Percentiles rank a stretch among this genome's conserved stretches.
phyloP scores from a whole-genome alignment of 768 basidiomycete genomes.

The Butyriboletus loyo region DNA sequence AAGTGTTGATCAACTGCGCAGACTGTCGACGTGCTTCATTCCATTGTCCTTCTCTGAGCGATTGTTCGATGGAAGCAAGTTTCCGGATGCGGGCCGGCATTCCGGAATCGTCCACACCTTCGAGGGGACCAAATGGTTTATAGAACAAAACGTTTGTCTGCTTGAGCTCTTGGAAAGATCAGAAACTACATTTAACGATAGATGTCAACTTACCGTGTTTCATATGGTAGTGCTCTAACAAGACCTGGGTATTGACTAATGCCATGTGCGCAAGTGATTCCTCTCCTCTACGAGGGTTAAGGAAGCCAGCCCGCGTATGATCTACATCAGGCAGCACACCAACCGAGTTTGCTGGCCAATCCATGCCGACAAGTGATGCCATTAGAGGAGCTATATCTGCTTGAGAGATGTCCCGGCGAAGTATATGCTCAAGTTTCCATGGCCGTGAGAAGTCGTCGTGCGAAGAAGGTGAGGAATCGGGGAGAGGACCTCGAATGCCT shows the following conservation, averaged over 20 bases:
- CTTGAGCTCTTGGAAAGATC: conserved; percentile 52
- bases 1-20: conserved; percentile 47
- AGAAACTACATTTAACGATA: not conserved
- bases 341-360: conserved; percentile 81
- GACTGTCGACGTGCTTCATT: conserved; percentile 48
- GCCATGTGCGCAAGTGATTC: conserved; percentile 50
- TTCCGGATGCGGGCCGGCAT: conserved; percentile 34
- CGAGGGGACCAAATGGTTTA: conserved; percentile 54
- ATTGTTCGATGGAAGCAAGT: conserved; percentile 42
- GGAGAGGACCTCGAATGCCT: conserved; percentile 68
- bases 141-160: conserved; percentile 56
- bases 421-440: conserved; percentile 58
- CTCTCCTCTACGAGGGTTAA: conserved; percentile 46
- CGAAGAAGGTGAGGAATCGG: conserved; percentile 51
- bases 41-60: conserved; percentile 45
- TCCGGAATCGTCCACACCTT: conserved; percentile 26
- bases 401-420: conserved; percentile 76
- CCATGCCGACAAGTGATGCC: conserved; percentile 65
- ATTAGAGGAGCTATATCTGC: conserved; percentile 80
- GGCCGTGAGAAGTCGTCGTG: conserved; percentile 68
- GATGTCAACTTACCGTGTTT: conserved; percentile 58
- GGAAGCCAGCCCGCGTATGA: conserved; percentile 55
- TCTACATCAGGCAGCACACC: conserved; percentile 79
- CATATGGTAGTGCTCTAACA: conserved; percentile 72
- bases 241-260: conserved; percentile 64